Evolutionary conservation across 2,329 filamentous ascomycete genomes (phyloP).

Genomic region (Phoma herbarum): DNA sequence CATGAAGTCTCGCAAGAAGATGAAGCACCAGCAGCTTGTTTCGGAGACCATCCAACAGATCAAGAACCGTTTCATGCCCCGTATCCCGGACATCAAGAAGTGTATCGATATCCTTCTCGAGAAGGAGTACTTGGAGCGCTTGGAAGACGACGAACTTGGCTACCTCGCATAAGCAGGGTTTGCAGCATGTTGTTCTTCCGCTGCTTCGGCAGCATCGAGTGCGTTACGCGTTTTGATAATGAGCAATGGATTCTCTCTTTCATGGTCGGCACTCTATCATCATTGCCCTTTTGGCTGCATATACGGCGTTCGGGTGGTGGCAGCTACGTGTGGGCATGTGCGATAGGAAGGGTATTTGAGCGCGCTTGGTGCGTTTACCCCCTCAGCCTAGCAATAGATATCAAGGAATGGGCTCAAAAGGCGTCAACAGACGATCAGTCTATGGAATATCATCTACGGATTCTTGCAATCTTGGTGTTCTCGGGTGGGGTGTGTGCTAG

Average conservation of each 20-base stretch:
- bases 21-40: conserved; percentile 96
- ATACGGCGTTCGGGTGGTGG: conserved; percentile 16
- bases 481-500: not conserved
- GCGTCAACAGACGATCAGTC: conserved; percentile 5
- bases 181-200: conserved; percentile 1
- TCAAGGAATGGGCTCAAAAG: conserved; percentile 12
- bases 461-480: conserved; percentile 5
- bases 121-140: conserved; percentile 96
- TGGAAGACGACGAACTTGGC: conserved; percentile 92
- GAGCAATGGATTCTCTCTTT: conserved; percentile 12
- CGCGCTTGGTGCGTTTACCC: conserved; percentile 12
- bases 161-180: conserved; percentile 77
- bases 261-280: conserved; percentile 13
- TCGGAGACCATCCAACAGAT: conserved; percentile 97
- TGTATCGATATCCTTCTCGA: conserved; percentile 98
- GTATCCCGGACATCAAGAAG: conserved; percentile 97
- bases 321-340: conserved; percentile 5
- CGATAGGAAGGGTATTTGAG: conserved; percentile 14
- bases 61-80: conserved; percentile 88
- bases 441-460: conserved; percentile 2
- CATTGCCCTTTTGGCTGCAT: conserved; percentile 20
- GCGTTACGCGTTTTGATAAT: conserved; percentile 15
- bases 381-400: conserved; percentile 10
- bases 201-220: conserved; percentile 10
- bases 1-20: conserved; percentile 99